A percentile compares a stretch with the other conserved stretches of the same genome.
Evolutionary conservation across 1,284 basidiomycete genomes (phyloP).

Genomic region (Trichosporon coremiiforme): DNA sequence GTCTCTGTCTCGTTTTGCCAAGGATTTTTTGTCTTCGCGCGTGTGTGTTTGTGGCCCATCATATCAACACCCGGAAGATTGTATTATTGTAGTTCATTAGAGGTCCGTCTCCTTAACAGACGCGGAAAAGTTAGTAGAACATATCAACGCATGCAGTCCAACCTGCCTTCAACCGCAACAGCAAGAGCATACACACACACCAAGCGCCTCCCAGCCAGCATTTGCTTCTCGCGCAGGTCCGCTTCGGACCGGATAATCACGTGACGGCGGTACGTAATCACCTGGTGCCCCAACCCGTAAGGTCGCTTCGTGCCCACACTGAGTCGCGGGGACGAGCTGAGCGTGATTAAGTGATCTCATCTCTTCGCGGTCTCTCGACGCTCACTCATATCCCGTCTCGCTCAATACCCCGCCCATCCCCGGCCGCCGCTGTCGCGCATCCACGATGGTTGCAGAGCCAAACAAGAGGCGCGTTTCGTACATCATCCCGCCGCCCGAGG

Average conservation of each 20-base stretch:
- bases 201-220: background rate
- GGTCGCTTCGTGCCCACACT: slow-evolving; percentile 19
- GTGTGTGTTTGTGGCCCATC: background rate
- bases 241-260: slow-evolving; percentile 3
- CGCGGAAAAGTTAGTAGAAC: slow-evolving; percentile 8
- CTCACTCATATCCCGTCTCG: background rate
- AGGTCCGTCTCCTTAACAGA: slow-evolving; percentile 5
- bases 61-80: background rate
- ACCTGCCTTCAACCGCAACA: background rate
- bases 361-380: background rate
- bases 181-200: no score
- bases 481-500: slow-evolving; percentile 72
- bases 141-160: slow-evolving; percentile 14
- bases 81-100: slow-evolving; percentile 16
- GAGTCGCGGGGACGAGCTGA: background rate
- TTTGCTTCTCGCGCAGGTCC: background rate
- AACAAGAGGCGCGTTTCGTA: slow-evolving; percentile 71
- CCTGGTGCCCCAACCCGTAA: slow-evolving; percentile 15
- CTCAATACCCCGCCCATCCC: slow-evolving; percentile 5
- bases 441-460: slow-evolving; percentile 31
- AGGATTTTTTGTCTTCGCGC: background rate
- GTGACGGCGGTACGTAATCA: background rate
- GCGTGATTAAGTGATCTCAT: slow-evolving; percentile 5
- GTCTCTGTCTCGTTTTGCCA: background rate
- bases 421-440: background rate